These are phyloP conservation scores for Friedmanniomyces endolithicus DNA, from an alignment of 495 filamentous ascomycete genomes.

Conservation along the genomic window DNA sequence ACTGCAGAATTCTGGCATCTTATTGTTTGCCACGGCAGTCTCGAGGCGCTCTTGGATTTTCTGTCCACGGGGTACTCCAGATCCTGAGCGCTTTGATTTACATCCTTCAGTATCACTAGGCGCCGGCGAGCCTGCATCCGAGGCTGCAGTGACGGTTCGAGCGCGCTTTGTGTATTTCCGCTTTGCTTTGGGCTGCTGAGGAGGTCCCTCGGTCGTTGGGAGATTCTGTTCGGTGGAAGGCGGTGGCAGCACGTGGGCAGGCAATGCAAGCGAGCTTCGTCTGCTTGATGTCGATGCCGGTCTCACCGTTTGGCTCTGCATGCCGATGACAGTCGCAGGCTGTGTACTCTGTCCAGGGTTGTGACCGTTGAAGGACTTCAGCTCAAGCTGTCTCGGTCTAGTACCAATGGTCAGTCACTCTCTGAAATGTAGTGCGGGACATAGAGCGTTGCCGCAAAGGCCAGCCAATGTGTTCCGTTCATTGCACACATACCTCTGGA, in stretches of 20 bases:
- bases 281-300: not conserved
- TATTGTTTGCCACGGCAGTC: slow-evolving; percentile 52
- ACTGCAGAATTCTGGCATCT: slow-evolving; percentile 71
- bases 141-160: not conserved
- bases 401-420: not conserved
- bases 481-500: slow-evolving; percentile 15
- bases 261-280: slow-evolving; percentile 16
- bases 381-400: slow-evolving; percentile 6
- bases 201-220: slow-evolving; percentile 1
- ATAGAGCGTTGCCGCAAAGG: not conserved
- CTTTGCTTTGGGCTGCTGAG: slow-evolving; percentile 16
- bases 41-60: slow-evolving; percentile 53
- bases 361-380: too few species aligned
- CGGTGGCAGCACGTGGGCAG: slow-evolving; percentile 13
- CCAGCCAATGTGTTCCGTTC: not conserved
- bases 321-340: not conserved
- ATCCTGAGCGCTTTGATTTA: slow-evolving; percentile 8
- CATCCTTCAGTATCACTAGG: slow-evolving; percentile 10
- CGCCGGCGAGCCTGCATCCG: slow-evolving; percentile 20
- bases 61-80: slow-evolving; percentile 37
- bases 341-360: not conserved
- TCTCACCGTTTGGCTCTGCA: not conserved
- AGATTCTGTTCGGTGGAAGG: not conserved
- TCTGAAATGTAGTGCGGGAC: not conserved
- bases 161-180: slow-evolving; percentile 7